These are phyloP conservation scores for Aspergillus sp. DNA, from an alignment of 2,329 filamentous ascomycete species.

Conservation along the genomic window DNA sequence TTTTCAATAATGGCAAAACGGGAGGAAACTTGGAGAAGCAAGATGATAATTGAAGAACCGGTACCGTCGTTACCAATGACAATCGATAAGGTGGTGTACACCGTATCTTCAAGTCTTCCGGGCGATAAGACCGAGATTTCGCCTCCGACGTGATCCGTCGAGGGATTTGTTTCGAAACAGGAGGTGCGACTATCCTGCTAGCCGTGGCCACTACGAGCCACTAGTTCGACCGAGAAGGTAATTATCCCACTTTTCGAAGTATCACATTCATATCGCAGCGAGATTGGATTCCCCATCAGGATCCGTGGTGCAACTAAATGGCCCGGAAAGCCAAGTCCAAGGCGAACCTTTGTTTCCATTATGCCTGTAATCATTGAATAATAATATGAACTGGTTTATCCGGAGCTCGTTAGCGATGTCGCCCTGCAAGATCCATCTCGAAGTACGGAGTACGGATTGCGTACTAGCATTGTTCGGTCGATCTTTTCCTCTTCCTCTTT, in stretches of 20 bases:
- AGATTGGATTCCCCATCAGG: not conserved
- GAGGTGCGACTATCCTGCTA: not conserved
- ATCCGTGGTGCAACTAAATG: not conserved
- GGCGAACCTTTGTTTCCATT: not conserved
- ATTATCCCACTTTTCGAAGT: not conserved
- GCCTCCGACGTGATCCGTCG: not conserved
- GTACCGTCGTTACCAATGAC: not conserved
- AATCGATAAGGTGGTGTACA: not conserved
- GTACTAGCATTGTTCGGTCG: not conserved
- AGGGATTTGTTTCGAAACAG: conserved; percentile 3
- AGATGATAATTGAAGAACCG: not conserved
- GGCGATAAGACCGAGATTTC: not conserved
- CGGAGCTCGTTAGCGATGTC: not conserved
- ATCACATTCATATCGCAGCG: not conserved
- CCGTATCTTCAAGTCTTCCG: not conserved
- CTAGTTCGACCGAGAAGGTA: not conserved
- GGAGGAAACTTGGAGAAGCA: not conserved
- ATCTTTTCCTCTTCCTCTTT: not conserved
- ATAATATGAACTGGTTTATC: not conserved
- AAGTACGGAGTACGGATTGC: not conserved
- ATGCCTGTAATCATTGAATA: too few species aligned
- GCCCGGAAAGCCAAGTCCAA: not conserved
- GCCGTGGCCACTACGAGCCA: not conserved
- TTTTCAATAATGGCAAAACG: too few species aligned
- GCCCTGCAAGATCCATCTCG: not conserved